These are phyloP conservation scores for Nicotiana paniculata DNA, from an alignment of 257 asterid genomes.

Conservation along the genomic window DNA sequence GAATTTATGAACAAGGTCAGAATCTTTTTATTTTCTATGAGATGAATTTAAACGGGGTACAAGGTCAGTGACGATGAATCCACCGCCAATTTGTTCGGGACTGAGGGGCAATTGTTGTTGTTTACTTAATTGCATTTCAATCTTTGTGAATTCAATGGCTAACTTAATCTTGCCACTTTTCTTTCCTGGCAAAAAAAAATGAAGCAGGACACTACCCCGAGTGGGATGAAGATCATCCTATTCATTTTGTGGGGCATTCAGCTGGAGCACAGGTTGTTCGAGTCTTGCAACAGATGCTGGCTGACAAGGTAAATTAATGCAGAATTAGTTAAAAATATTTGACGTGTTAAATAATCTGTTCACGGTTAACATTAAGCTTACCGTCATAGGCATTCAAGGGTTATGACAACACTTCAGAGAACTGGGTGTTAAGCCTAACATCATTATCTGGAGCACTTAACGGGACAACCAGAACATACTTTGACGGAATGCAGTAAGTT, in stretches of 20 bases:
- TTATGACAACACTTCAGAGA: conserved; percentile 62
- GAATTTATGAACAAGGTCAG: conserved; percentile 58
- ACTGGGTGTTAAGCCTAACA: conserved; percentile 86
- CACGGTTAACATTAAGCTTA: neutral
- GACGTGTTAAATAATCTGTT: neutral
- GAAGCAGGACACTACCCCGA: conserved; percentile 71
- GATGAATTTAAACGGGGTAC: too few relatives aligned
- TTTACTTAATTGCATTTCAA: neutral
- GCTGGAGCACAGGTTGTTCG: conserved; percentile 91
- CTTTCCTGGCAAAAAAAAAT: neutral
- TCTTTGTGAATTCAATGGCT: neutral
- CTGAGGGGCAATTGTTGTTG: too few relatives aligned
- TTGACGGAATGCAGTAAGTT: conserved; percentile 91
- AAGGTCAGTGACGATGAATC: too few relatives aligned
- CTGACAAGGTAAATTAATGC: conserved; percentile 55
- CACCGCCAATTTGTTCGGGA: too few relatives aligned
- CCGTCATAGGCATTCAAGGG: conserved; percentile 64
- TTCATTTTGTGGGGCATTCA: conserved; percentile 93
- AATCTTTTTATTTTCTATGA: neutral
- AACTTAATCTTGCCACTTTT: neutral
- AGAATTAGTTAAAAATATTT: neutral
- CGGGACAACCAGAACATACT: conserved; percentile 85
- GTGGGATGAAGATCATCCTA: conserved; percentile 91
- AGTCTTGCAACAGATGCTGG: conserved; percentile 93
- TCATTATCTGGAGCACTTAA: conserved; percentile 97